Conservation (phyloP, 768 basidiomycete species). For the Kwoniella newhampshirensis region DNA sequence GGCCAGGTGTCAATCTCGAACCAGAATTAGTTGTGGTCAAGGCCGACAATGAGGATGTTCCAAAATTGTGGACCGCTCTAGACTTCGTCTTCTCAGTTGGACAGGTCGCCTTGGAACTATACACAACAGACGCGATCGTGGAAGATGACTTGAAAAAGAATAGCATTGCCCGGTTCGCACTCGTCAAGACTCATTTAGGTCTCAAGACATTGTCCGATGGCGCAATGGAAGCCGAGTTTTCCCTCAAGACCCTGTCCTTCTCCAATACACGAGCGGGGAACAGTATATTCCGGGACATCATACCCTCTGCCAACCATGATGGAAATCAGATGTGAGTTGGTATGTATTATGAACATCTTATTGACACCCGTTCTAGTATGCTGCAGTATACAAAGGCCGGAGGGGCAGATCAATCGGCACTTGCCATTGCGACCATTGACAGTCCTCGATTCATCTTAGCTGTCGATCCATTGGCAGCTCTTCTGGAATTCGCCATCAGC, state of each 20-base stretch:
- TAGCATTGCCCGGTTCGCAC: conserved; percentile 80
- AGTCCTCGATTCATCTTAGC: conserved; percentile 91
- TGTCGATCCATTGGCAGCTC: conserved; percentile 81
- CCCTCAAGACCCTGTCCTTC: conserved; percentile 88
- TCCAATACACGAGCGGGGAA: conserved; percentile 78
- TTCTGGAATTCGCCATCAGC: conserved; percentile 79
- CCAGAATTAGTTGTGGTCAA: conserved; percentile 54
- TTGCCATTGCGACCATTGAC: conserved; percentile 85
- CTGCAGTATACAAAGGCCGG: conserved; percentile 78
- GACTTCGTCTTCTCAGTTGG: conserved; percentile 72
- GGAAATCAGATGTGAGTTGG: conserved; percentile 68
- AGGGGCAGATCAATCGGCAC: conserved; percentile 60
- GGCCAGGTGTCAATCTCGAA: conserved; percentile 49
- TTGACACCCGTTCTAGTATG: conserved; percentile 58
- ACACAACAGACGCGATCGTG: conserved; percentile 65
- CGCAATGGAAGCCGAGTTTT: conserved; percentile 79
- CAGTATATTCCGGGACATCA: conserved; percentile 88
- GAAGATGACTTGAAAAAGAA: conserved; percentile 66
- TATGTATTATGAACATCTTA: neutral
- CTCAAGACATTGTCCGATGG: conserved; percentile 79
- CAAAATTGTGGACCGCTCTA: conserved; percentile 65
- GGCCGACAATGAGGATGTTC: conserved; percentile 29
- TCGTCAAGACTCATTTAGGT: conserved; percentile 74
- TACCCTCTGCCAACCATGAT: conserved; percentile 83
- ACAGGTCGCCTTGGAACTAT: conserved; percentile 79